phyloP scores from a whole-genome alignment of 768 basidiomycete genomes.

The Xerocomellus intermedius region DNA sequence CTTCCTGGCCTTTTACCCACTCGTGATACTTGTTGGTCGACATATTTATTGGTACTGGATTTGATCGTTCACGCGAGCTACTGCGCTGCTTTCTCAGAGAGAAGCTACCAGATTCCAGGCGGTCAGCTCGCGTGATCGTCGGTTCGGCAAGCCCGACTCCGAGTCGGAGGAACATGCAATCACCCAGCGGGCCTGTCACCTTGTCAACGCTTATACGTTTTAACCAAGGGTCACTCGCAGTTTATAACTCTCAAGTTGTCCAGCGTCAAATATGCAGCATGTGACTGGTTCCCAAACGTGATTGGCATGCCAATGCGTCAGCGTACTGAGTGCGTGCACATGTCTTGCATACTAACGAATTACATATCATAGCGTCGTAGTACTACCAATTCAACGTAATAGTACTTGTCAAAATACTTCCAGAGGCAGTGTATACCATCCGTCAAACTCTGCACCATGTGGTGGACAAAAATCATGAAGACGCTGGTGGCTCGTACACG shows the following conservation, averaged over 20 bases:
- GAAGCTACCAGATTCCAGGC: not conserved
- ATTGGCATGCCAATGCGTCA: not conserved
- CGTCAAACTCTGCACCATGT: not conserved
- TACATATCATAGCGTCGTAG: conserved; percentile 6
- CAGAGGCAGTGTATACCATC: not conserved
- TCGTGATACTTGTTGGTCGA: not conserved
- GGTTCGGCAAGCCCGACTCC: not conserved
- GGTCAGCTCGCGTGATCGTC: conserved; percentile 8
- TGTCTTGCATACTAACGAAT: not conserved
- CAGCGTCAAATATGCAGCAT: not conserved
- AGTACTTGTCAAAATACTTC: not conserved
- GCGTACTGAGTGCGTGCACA: not conserved
- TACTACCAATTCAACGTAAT: not conserved
- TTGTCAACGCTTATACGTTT: conserved; percentile 4
- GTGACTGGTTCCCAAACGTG: conserved; percentile 1
- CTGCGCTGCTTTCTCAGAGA: not conserved
- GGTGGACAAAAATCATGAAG: not conserved
- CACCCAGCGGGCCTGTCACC: not conserved
- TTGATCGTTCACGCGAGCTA: not conserved
- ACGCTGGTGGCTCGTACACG: not conserved
- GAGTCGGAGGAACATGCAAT: not conserved
- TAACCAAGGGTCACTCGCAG: not conserved
- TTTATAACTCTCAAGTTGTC: not conserved
- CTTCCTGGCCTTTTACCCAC: not conserved
- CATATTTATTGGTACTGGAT: not conserved